Base-by-base conservation (phyloP, 1,284 basidiomycete genomes). In the Heterobasidion annosum region DNA sequence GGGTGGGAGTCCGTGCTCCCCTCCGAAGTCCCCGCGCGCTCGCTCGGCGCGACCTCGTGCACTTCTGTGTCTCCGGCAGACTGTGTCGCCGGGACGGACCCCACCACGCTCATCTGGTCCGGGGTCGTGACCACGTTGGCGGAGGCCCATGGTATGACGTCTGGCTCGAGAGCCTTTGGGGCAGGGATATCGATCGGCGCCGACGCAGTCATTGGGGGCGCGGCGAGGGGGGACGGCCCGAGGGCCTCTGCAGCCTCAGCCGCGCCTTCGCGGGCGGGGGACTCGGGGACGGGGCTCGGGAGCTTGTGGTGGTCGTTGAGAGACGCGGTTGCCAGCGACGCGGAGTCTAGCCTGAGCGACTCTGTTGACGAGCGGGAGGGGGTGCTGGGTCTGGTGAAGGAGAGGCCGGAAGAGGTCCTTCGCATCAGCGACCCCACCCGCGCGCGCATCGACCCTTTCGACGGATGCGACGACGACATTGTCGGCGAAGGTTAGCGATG, bases 271-370 rank as follows among this genome's bases (percentile, higher is more conserved):
- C 76, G 70, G 9, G 69, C 70, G 33, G 81, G 81, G 0, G 79
- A 81, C 60, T 82, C 79, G 1, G 74, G 70, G 55, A 82, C 81
- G 7, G 81, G 79, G 54, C 75, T 80, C 9, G 74, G 72, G 19
- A 68, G 63, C 49, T 58, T 64, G 46, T 53, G 46, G 18, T 58
- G 53, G 59, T 54, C 18, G 48, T 49, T 25, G 56, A 54, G 51
- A 2, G 56, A 47, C 3, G 54, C 50, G 8, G 58, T 55, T 49
- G 59, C 49, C 32, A 65, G 58, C 1, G 67, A 66, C 32, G 61
- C 59, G 2, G 67, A 61, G 61, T 58, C 16, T 34, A 54, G 58
- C 55, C 34, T 60, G 25, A 61, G 59, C 32, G 60, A 61, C 40
- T 58, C 58, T 63, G 59, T 33, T 53, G 58, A 52, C 56, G 62